Conservation (phyloP, 768 basidiomycete species). For the Aureoboletus auriporus region DNA sequence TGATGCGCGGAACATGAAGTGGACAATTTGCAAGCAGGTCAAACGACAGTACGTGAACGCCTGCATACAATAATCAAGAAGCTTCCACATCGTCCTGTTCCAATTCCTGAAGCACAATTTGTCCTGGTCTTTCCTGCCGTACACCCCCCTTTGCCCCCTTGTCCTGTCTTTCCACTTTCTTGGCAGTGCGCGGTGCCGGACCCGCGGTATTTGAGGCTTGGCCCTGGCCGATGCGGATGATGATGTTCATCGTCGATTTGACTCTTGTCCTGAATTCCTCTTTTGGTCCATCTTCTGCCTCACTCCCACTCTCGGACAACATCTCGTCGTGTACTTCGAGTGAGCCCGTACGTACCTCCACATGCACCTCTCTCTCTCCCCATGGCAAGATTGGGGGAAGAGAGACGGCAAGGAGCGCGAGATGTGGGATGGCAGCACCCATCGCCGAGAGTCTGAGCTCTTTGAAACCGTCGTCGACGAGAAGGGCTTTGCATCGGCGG, state of each 20-base stretch:
- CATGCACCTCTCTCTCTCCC: conserved; percentile 54
- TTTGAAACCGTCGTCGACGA: conserved; percentile 77
- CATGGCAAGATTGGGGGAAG: conserved; percentile 73
- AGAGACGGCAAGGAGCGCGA: conserved; percentile 64
- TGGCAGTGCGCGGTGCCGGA: background rate
- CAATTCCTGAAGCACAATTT: conserved; percentile 38
- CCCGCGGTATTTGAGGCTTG: conserved; percentile 30
- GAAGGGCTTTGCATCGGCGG: conserved; percentile 67
- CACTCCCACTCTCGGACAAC: conserved; percentile 37
- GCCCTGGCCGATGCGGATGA: conserved; percentile 63
- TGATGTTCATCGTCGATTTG: conserved; percentile 64
- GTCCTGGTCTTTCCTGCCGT: conserved; percentile 11
- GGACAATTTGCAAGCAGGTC: background rate
- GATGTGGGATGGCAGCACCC: conserved; percentile 87
- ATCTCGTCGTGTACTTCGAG: conserved; percentile 78
- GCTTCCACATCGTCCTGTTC: conserved; percentile 42
- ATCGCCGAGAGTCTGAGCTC: conserved; percentile 74
- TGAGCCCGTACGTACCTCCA: conserved; percentile 63
- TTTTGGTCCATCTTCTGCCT: conserved; percentile 55
- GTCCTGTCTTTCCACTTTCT: conserved; percentile 6
- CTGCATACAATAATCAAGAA: no score
- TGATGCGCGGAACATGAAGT: background rate
- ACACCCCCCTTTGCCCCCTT: conserved; percentile 7
- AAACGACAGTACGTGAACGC: background rate
- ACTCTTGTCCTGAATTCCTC: conserved; percentile 57